These are phyloP conservation scores for Ophiostoma piceae DNA, from an alignment of 2,329 filamentous ascomycete species.

Conservation along the genomic window DNA sequence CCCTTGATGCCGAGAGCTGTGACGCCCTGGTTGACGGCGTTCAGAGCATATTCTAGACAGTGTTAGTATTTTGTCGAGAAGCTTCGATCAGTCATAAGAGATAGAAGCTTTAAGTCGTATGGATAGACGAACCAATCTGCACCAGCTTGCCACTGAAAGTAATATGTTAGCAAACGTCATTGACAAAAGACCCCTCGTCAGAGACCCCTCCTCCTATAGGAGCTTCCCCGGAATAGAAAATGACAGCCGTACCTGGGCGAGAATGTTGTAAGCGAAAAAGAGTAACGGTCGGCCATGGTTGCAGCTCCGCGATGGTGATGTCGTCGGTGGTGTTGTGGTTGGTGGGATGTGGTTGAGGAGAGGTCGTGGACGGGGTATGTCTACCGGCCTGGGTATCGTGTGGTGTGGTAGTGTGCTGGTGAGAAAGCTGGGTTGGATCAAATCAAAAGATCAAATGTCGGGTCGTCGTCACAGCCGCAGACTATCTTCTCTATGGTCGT, in stretches of 20 bases:
- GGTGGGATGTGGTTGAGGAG: constrained; percentile 1
- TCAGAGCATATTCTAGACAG: constrained; percentile 86
- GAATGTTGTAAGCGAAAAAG: constrained; percentile 98
- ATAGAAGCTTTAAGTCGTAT: background rate
- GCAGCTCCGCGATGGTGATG: constrained; percentile 29
- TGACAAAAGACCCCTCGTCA: background rate
- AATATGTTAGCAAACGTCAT: constrained; percentile 18
- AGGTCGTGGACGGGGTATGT: constrained; percentile 9
- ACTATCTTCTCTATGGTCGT: constrained; percentile 4
- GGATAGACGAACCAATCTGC: constrained; percentile 65
- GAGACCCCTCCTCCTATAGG: background rate
- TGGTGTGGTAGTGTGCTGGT: background rate
- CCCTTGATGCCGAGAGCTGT: constrained; percentile 98
- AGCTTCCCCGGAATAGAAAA: background rate
- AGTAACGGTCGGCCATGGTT: constrained; percentile 93
- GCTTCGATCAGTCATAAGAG: background rate
- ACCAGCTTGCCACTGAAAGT: constrained; percentile 84
- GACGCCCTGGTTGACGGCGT: constrained; percentile 98
- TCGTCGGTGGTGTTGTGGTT: background rate
- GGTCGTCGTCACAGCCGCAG: constrained; percentile 7
- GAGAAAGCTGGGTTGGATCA: background rate
- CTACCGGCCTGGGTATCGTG: constrained; percentile 3
- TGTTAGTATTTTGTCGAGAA: constrained; percentile 4
- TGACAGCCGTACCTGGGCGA: constrained; percentile 75
- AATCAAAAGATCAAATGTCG: constrained; percentile 8